These are phyloP conservation scores for Aschersonia sp. DNA, from an alignment of 2,329 filamentous ascomycete genomes.

Conservation along the genomic window DNA sequence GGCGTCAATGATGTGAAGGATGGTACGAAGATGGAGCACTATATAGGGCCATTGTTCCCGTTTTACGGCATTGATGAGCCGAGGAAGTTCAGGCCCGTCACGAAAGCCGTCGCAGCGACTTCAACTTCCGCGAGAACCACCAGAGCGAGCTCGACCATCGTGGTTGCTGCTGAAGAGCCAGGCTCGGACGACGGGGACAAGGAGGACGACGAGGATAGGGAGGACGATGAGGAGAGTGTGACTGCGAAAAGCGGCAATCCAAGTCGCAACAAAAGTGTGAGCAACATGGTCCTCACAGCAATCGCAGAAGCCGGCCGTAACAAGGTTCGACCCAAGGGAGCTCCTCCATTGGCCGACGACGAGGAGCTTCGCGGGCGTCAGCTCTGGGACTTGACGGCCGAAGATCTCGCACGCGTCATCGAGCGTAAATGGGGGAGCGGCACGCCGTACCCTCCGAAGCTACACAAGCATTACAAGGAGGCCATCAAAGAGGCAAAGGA, in stretches of 20 bases:
- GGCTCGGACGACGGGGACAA: too few relatives aligned
- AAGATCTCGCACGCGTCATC: background rate
- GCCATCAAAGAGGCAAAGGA: background rate
- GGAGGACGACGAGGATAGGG: too few relatives aligned
- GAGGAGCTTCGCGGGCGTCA: background rate
- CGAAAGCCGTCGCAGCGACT: background rate
- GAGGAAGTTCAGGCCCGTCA: background rate
- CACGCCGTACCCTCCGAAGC: background rate
- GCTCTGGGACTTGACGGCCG: background rate
- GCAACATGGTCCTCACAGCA: conserved; percentile 2
- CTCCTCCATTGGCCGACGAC: background rate
- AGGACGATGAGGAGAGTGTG: too few relatives aligned
- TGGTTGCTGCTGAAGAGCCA: too few relatives aligned
- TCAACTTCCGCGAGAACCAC: too few relatives aligned
- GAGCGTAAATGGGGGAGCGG: background rate
- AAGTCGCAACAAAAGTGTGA: background rate
- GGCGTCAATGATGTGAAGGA: conserved; percentile 14
- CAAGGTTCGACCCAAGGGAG: background rate
- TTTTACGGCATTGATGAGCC: conserved; percentile 6
- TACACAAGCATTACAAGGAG: background rate
- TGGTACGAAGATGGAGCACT: conserved; percentile 11
- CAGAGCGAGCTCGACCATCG: too few relatives aligned
- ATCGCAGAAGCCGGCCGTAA: background rate
- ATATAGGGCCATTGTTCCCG: conserved; percentile 9
- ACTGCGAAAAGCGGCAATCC: background rate